Base-by-base conservation (phyloP, 163 green algal genomes). In the Scenedesmus sp. region DNA sequence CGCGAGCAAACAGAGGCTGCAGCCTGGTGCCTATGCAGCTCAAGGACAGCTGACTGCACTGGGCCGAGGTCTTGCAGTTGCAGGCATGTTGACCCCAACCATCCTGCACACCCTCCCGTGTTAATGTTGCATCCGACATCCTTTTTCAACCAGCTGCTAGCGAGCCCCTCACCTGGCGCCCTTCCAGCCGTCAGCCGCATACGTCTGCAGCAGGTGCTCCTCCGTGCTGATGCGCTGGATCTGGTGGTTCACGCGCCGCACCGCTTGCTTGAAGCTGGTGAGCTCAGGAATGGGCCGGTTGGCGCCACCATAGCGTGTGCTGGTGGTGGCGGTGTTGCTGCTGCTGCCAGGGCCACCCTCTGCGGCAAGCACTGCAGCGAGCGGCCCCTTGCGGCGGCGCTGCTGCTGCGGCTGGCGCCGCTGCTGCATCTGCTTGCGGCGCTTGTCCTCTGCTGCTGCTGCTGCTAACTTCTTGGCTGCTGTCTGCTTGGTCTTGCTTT, bases 151-250 rank as follows among this genome's bases (percentile, higher is more conserved):
- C 4, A 52, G 1, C 18, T 5, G 13, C 16, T 9, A 79, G 88
- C 76, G 23, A 20, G 52, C 16, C 4, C 4, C 89, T 16, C 86
- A 93, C 88, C 88, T 91, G 8, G 95, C 92, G 1, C 96, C 95
- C 56, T 94, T 93, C 96, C 96, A 98, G 46, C 95, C 97, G 70
- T 98, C 97, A 4, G 95, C 96, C 46, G 91, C 95, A 64, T 97
- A 98, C 15, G 94, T 95, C 46, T 96, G 93, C 74, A 98, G 89
- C 60, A 96, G 88, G 46, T 95, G 94, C 93, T 97, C 93, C 93
- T 98, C 97, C 83, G 94, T 93, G 90, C 94, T 95, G 16, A 96
- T 87, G 54, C 91, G 87, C 20, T 93, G 91, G 3, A 96, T 82
- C 93, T 95, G 95, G 57, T 74, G 59, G 60, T 93, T 90, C 18